Evolutionary conservation across 345 rosid genomes (phyloP).

Genomic region (Gossypium australe): DNA sequence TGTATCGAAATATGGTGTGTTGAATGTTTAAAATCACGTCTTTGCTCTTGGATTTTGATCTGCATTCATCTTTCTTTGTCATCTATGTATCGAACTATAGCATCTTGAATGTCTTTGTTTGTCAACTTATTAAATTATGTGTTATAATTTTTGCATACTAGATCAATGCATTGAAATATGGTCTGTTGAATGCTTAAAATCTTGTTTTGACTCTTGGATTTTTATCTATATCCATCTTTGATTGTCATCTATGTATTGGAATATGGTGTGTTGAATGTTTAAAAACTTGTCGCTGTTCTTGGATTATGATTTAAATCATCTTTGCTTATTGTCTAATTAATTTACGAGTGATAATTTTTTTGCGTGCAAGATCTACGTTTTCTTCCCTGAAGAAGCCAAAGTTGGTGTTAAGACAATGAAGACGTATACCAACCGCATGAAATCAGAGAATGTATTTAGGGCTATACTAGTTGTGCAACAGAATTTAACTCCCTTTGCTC

Average conservation of each 20-base stretch:
- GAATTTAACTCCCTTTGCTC: slow-evolving; percentile 79
- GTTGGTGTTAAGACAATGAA: slow-evolving; percentile 93
- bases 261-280: not conserved
- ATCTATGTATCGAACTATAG: not conserved
- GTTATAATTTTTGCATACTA: not conserved
- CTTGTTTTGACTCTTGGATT: not conserved
- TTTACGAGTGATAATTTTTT: not conserved
- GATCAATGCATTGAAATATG: not conserved
- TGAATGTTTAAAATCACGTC: too few relatives aligned
- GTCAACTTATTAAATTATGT: not conserved
- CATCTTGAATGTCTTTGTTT: not conserved
- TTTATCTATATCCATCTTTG: not conserved
- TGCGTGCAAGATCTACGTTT: slow-evolving; percentile 57
- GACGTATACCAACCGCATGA: slow-evolving; percentile 79
- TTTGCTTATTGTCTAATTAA: not conserved
- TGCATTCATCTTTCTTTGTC: not conserved
- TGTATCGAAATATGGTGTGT: too few relatives aligned
- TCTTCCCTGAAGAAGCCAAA: slow-evolving; percentile 80
- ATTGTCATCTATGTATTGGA: not conserved
- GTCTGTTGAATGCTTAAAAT: not conserved
- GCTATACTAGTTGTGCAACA: slow-evolving; percentile 81
- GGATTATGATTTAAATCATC: too few relatives aligned
- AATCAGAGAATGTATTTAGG: slow-evolving; percentile 67
- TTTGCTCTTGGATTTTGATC: not conserved
- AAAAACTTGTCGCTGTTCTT: too few relatives aligned